Evolutionary conservation across 805 yeast genomes (phyloP), one percentile per base, ranked within the genome.

Genomic region (Metschnikowia arizonensis): DNA sequence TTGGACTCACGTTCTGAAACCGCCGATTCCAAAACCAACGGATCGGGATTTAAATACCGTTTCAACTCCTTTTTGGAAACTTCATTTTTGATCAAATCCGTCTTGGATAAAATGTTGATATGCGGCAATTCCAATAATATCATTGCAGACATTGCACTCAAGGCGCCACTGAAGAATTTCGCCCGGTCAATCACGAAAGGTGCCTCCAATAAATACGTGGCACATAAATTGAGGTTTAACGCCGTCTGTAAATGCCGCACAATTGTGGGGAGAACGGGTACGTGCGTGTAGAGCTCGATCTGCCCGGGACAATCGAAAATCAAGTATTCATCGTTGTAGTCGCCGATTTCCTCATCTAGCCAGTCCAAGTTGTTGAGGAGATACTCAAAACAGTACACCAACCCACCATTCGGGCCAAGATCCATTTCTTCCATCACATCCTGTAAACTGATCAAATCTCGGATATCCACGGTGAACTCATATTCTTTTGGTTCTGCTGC

Each of bases 101-200:
- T 67, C 60, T 93, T 93, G 45, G 95, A 85, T 38, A 93, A 71
- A 15, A 93, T 80, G 61, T 93, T 93, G 46, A 93, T 82, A 62
- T 93, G 99, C 12, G 99, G 99, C 33, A 91, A 74, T 63, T 93
- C 99, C 42, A 93, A 73, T 48, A 93, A 72, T 24, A 93, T 88
- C 99, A 93, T 93, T 1, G 99, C 96, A 18, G 95, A 84, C 99
- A 93, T 93, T 17, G 99, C 99, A 61, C 90, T 81, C 48, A 93
- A 72, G 0, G 96, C 95, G 2, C 99, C 99, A 44, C 95, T 84
- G 63, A 93, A 93, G 65, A 89, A 93, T 66, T 95, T 95, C 9
- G 96, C 79, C 36, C 81, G 77, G 63, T 93, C 99, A 46, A 91
- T 74, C 37, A 91, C 86, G 64, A 93, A 93, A 3, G 98, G 91